Evolutionary conservation across 2,329 filamentous ascomycete species (phyloP), one percentile per base, ranked within the genome.

Genomic region (Colletotrichum filicis): DNA sequence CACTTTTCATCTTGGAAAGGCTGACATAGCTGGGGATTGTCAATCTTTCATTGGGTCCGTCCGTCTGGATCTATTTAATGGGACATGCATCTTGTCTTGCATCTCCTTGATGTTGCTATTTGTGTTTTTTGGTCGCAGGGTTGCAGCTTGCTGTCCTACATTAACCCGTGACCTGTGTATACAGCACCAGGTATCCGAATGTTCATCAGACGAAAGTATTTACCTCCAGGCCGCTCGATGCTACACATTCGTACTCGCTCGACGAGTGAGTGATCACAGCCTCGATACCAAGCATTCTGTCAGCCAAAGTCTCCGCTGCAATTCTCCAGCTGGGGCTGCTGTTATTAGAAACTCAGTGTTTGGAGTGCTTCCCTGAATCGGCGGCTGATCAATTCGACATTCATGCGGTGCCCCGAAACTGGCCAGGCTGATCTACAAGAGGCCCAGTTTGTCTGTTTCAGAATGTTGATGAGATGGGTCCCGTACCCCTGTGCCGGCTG

Each of bases 371-470:
- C 30, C 37, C 56, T 66, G 71, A 73, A 66, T 71, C 71, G 66
- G 46, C 66, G 55, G 46, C 57, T 62, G 61, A 22, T 49, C 59
- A 49, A 14, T 46, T 66, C 61, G 46, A 71, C 26, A 56, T 73
- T 73, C 56, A 73, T 72, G 67, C 64, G 35, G 66, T 37, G 63
- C 63, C 46, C 71, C 66, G 73, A 74, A 67, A 68, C 62, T 46
- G 71, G 61, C 59, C 73, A 24, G 66, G 46, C 55, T 64, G 74
- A 75, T 75, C 74, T 74, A 55, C 74, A 68, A 63, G 56, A 75
- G 71, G 68, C 63, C 71, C 74, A 72, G 66, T 68, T 49, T 59
- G 26, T 57, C 26, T 71, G 74, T 75, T 75, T 75, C 74, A 75
- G 67, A 72, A n/a, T 63, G 49, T 55, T 71, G 67, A 65, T 60